phyloP scores from a whole-genome alignment of 768 basidiomycete species.

The Lactifluus subvellereus region DNA sequence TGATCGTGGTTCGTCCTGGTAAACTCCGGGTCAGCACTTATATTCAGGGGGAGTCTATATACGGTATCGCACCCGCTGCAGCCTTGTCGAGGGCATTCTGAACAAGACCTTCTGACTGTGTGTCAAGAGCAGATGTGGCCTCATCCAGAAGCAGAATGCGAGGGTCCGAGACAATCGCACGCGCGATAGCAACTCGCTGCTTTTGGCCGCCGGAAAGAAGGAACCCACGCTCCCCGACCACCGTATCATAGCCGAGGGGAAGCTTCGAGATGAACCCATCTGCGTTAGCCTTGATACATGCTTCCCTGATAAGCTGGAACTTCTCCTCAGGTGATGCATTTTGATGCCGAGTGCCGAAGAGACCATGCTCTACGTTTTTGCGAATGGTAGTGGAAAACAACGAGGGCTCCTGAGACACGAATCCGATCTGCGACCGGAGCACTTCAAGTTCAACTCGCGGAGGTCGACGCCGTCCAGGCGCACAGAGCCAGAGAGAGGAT shows the following conservation, averaged over 20 bases:
- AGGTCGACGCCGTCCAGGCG: slow-evolving; percentile 43
- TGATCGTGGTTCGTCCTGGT: slow-evolving; percentile 32
- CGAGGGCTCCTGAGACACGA: slow-evolving; percentile 47
- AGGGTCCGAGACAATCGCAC: slow-evolving; percentile 45
- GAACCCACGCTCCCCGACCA: slow-evolving; percentile 47
- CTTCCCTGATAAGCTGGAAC: slow-evolving; percentile 40
- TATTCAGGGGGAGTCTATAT: neutral
- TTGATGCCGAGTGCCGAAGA: slow-evolving; percentile 43
- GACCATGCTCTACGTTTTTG: slow-evolving; percentile 44
- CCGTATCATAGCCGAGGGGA: slow-evolving; percentile 45
- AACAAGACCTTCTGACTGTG: slow-evolving; percentile 46
- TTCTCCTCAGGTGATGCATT: slow-evolving; percentile 39
- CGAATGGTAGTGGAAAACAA: slow-evolving; percentile 44
- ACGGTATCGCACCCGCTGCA: slow-evolving; percentile 24
- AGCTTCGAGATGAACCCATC: slow-evolving; percentile 44
- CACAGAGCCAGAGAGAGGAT: slow-evolving; percentile 40
- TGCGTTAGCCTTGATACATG: slow-evolving; percentile 47
- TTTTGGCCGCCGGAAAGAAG: slow-evolving; percentile 49
- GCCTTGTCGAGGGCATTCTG: slow-evolving; percentile 51
- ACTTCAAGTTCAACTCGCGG: slow-evolving; percentile 41
- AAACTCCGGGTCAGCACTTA: neutral
- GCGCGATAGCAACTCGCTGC: slow-evolving; percentile 50
- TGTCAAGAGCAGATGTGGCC: slow-evolving; percentile 46
- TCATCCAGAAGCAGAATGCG: slow-evolving; percentile 46
- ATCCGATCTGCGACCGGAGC: slow-evolving; percentile 46